A percentile compares a stretch with the other conserved stretches of the same genome.
These are phyloP conservation scores for Aspergillus intermedius DNA, from an alignment of 2,329 filamentous ascomycete species.

Conservation along the genomic window DNA sequence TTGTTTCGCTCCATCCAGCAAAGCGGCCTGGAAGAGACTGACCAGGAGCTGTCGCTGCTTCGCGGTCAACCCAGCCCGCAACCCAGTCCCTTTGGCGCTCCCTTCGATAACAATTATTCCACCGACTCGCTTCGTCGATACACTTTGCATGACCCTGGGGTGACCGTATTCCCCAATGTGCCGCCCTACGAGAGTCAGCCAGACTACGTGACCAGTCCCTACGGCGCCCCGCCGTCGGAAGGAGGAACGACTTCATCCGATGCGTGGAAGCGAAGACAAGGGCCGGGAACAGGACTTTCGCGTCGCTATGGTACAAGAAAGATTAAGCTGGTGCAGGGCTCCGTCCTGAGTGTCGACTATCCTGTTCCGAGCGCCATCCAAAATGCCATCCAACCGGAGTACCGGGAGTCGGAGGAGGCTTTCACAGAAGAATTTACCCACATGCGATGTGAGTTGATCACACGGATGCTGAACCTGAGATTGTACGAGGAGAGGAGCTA, in stretches of 20 bases:
- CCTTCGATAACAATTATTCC: constrained; percentile 43
- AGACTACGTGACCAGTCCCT: constrained; percentile 43
- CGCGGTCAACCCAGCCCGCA: constrained; percentile 12
- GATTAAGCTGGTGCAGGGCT: constrained; percentile 95
- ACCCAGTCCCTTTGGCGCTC: constrained; percentile 38
- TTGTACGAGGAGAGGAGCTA: not conserved
- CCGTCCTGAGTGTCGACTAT: constrained; percentile 93
- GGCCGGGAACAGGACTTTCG: constrained; percentile 50
- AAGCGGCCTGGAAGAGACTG: not conserved
- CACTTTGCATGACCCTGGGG: constrained; percentile 44
- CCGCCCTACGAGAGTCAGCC: constrained; percentile 48
- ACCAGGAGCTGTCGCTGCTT: not conserved
- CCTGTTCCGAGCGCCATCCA: constrained; percentile 95
- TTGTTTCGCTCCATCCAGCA: not conserved
- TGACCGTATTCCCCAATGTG: constrained; percentile 47
- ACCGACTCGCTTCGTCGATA: constrained; percentile 26
- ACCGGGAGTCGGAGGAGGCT: constrained; percentile 77
- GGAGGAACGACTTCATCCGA: constrained; percentile 51
- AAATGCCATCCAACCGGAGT: constrained; percentile 89
- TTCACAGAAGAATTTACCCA: constrained; percentile 89
- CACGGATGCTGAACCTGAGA: not conserved
- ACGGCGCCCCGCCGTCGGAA: constrained; percentile 42
- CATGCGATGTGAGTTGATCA: constrained; percentile 65
- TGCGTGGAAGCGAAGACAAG: constrained; percentile 71
- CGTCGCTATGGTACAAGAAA: constrained; percentile 93